Evolutionary conservation across 1,284 basidiomycete species (phyloP), one percentile per base, ranked within the genome.

Genomic region (Termitomyces sp.): DNA sequence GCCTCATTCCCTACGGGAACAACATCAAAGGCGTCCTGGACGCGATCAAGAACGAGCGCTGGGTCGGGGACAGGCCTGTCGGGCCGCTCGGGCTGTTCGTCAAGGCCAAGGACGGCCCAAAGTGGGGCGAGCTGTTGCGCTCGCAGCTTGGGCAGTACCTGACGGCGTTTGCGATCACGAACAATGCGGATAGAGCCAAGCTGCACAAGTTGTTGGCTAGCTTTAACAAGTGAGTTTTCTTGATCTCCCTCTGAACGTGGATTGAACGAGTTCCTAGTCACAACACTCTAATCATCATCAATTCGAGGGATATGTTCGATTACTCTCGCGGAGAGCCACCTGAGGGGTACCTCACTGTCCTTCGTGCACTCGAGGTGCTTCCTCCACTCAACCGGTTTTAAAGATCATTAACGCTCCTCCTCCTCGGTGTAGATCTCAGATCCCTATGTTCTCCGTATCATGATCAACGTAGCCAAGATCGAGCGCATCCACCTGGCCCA

Each of bases 41-140:
- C 5, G 72, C 67, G 37, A 88, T 97, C 46, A 61, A 72, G n/a
- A 61, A 60, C 8, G 70, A 72, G 57, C 66, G 60, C 5, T 93
- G 92, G 92, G 64, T 74, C 26, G 87, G 86, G 8, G 76, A 85
- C 34, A 70, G 65, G 14, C 95, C 96, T 0, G 68, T 97, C 26
- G 97, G 97, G 0, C 93, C 94, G 0, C 73, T 98, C n/a, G 94
- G 94, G 0, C 58, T 77, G 41, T 80, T 83, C 64, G 86, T 99
- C 59, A 87, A 86, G 62, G 80, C 94, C 45, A 81, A 75, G 57
- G 90, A 97, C 54, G 70, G 73, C 0, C 57, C 72, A 57, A 72
- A 66, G 30, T 99, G 91, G 83, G 82, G 81, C 0, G 69, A 72
- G 0, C 61, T 92, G 6, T 67, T 97, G 57, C 80, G 91, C 35